Conservation (phyloP, 257 asterid genomes). For the Ligustrum vulgare region DNA sequence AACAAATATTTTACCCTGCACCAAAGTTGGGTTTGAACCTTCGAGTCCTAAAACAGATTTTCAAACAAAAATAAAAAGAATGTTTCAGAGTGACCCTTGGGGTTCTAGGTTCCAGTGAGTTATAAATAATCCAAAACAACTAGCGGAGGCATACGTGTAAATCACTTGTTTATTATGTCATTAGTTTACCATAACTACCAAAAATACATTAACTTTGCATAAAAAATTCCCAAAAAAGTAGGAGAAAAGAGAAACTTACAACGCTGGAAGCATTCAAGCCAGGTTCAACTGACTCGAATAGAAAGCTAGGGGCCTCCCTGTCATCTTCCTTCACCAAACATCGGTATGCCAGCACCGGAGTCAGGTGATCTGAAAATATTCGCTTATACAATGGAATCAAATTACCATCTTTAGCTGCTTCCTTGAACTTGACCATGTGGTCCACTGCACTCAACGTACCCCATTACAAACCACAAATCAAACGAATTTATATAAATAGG, state of each 20-base stretch:
- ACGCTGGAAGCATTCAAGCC: slow-evolving; percentile 74
- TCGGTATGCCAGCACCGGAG: slow-evolving; percentile 92
- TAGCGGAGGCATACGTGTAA: not conserved
- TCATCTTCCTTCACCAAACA: slow-evolving; percentile 93
- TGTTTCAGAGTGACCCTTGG: not conserved
- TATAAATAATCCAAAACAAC: slow-evolving; percentile 12
- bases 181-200: slow-evolving; percentile 14
- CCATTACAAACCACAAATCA: slow-evolving; percentile 10
- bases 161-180: not conserved
- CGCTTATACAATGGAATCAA: slow-evolving; percentile 78
- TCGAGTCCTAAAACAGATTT: not conserved
- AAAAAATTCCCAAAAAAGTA: slow-evolving; percentile 10
- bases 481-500: slow-evolving; percentile 8
- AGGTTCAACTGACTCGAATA: slow-evolving; percentile 86
- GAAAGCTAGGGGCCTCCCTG: slow-evolving; percentile 95
- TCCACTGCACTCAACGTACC: slow-evolving; percentile 47
- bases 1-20: too few relatives aligned
- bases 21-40: too few relatives aligned
- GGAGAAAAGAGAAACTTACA: slow-evolving; percentile 47
- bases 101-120: not conserved
- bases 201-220: not conserved
- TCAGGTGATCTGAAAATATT: slow-evolving; percentile 86
- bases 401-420: slow-evolving; percentile 83
- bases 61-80: not conserved
- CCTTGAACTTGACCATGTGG: slow-evolving; percentile 76